Base-by-base conservation (phyloP, 2,329 filamentous ascomycete species). In the Furcasterigmium sp. region DNA sequence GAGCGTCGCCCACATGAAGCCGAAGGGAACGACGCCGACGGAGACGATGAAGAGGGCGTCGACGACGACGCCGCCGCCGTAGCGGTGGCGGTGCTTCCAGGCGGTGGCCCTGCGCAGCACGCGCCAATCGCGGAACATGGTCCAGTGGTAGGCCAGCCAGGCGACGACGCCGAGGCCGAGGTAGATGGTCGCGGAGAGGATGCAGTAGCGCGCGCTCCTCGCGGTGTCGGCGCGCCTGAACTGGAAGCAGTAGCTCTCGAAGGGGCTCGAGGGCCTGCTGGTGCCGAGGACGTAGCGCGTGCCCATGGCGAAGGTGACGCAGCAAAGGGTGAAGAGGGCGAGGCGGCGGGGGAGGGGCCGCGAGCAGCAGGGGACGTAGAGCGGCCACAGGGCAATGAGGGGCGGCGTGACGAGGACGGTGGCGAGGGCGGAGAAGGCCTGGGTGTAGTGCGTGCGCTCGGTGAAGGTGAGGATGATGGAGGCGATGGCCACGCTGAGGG, bases 291-390 rank as follows among this genome's bases (percentile, higher is more conserved):
- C 32, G 15, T 35, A 17, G 8, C 32, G 32, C n/a, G 17, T 3
- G n/a, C 32, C 32, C 32, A 35, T 35, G 8, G 32, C 32, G n/a
- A 35, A 35, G n/a, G 32, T 35, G 32, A 35, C 32, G 32, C 32
- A 35, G 32, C 32, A 35, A 3, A 35, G 32, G 4, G 18, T 17
- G n/a, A 35, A 35, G n/a, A 35, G 15, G n/a, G 32, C 32, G n/a
- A 35, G 8, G 32, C 32, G 32, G 32, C 32, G 32, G n/a, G 32
- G 32, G n/a, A 35, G 32, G n/a, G 32, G 32, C 5, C 32, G 32
- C 2, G 32, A 15, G 32, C 32, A 35, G n/a, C n/a, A n/a, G 15
- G 32, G 32, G 15, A 35, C 32, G 32, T 35, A 35, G 32, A 35
- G 18, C 5, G 32, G 32, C 32, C 32, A 35, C n/a, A 35, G 32